Base-by-base conservation (phyloP, 106 monocot genomes). In the Dendrobium catenatum region DNA sequence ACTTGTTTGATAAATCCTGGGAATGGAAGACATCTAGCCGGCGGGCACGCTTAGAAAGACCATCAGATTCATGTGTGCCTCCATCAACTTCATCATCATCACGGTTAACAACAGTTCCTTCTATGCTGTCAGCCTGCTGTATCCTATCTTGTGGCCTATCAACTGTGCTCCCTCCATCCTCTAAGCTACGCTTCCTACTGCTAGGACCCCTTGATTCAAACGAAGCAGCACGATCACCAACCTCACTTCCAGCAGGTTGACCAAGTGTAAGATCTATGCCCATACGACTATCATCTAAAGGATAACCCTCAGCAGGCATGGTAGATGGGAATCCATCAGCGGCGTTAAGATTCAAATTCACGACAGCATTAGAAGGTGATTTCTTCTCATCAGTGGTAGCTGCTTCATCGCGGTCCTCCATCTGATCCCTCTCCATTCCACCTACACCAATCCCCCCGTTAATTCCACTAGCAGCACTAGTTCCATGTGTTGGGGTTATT, bases 101-200 rank as follows among this genome's bases (percentile, higher is more conserved):
- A 75, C 87, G 86, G 33, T 99, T 91, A 80, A 95, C 88, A 19
- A 99, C 91, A 80, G 89, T 99, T 68, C 93, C 98, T 88, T 99
- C 98, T 42, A 99, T 87, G 78, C 98, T 99, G 72, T 99, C 95
- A 68, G 91, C 91, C 55, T 81, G 93, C 29, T 85, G 89, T 68
- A 84, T 49, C 80, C 88, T 88, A 76, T 91, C 90, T n/a, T 79
- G 92, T 54, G 98, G 95, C 78, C 94, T 90, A 81, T 99, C 98
- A 77, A 88, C 93, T 10, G 98, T 99, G 85, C 98, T 99, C 18
- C 98, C 98, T 88, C 98, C 94, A 86, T 99, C 98, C 83, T 99
- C 98, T 44, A 88, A 47, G 82, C 83, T 88, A 56, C 95, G 85
- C 64, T 93, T 99, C 83, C 93, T 89, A 49, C 89, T 91, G 79